phyloP scores from a whole-genome alignment of 495 filamentous ascomycete genomes.

The Cenococcum geophilum region DNA sequence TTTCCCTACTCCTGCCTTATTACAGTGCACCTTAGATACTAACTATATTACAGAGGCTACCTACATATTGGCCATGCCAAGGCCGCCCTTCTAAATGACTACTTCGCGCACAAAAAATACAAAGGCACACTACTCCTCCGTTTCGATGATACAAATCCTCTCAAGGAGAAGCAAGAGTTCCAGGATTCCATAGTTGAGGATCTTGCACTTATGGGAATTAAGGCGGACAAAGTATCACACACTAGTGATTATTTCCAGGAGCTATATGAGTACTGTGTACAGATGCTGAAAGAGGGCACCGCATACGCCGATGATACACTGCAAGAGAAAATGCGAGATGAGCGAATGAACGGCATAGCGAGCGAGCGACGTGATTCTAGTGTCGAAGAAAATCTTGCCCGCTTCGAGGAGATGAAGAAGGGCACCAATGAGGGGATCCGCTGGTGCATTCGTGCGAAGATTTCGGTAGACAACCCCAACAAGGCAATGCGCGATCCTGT shows the following conservation, averaged over 20 bases:
- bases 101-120: constrained; percentile 87
- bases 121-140: constrained; percentile 75
- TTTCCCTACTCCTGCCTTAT: background rate
- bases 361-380: constrained; percentile 68
- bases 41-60: constrained; percentile 54
- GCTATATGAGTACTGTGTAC: constrained; percentile 69
- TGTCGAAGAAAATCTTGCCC: constrained; percentile 72
- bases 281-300: constrained; percentile 73
- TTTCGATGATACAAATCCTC: constrained; percentile 91
- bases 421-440: constrained; percentile 66
- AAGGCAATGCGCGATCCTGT: constrained; percentile 87
- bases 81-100: constrained; percentile 86
- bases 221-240: constrained; percentile 69
- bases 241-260: constrained; percentile 89
- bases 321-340: constrained; percentile 74
- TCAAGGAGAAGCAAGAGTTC: constrained; percentile 89
- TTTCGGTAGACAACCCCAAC: constrained; percentile 75
- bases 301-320: constrained; percentile 89
- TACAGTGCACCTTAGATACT: constrained; percentile 5
- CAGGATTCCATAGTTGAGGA: constrained; percentile 85
- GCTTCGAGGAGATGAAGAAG: constrained; percentile 84
- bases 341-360: constrained; percentile 69
- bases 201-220: constrained; percentile 76
- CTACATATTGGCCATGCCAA: constrained; percentile 93
- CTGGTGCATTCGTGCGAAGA: constrained; percentile 87